Evolutionary conservation across 1,139 yeast genomes (phyloP).

Genomic region (Spathaspora sp.): DNA sequence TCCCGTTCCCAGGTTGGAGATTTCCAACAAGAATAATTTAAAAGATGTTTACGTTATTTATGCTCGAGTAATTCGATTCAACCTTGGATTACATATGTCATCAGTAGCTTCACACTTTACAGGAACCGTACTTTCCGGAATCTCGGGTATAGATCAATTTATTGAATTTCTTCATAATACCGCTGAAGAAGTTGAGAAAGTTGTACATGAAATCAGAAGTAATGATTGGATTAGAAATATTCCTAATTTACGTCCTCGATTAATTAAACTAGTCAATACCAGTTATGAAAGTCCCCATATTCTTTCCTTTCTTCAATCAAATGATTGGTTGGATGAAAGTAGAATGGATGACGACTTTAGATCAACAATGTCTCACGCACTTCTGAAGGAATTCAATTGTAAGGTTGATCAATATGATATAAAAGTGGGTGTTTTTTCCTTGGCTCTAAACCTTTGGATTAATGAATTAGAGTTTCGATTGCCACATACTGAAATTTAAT

Average conservation of each 20-base stretch:
- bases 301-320: not conserved
- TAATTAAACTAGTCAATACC: not conserved
- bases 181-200: not conserved
- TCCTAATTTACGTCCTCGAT: slow-evolving; percentile 1
- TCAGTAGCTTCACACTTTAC: slow-evolving; percentile 4
- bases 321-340: slow-evolving; percentile 5
- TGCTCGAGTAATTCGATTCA: slow-evolving; percentile 2
- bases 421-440: slow-evolving; percentile 4
- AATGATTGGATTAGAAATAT: not conserved
- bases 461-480: slow-evolving; percentile 5
- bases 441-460: slow-evolving; percentile 6
- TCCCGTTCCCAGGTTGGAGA: not conserved
- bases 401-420: slow-evolving; percentile 1
- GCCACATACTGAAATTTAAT: not conserved
- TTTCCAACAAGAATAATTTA: not conserved
- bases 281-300: slow-evolving; percentile 4
- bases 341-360: slow-evolving; percentile 5
- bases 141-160: slow-evolving; percentile 2
- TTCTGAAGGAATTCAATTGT: slow-evolving; percentile 1
- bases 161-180: slow-evolving; percentile 3
- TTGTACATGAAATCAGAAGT: not conserved
- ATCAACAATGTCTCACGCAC: not conserved
- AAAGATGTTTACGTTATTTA: slow-evolving; percentile 6
- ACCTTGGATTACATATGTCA: slow-evolving; percentile 4
- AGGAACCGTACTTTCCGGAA: not conserved